Evolutionary conservation across 2,329 filamentous ascomycete genomes (phyloP).

Genomic region (Monosporascus sp.): DNA sequence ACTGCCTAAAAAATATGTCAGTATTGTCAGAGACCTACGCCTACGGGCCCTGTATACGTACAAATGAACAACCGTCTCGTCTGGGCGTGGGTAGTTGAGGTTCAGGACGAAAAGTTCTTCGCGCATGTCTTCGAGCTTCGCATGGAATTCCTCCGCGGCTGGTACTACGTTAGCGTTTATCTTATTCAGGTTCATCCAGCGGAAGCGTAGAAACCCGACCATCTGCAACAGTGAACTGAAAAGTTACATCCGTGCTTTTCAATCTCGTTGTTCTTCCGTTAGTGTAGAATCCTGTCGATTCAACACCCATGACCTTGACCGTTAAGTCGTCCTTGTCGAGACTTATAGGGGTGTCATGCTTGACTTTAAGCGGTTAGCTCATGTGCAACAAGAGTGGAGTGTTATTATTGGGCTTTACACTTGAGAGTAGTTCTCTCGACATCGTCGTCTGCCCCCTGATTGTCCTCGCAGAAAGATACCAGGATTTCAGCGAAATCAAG

Average conservation of each 20-base stretch:
- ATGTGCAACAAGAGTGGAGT: not conserved
- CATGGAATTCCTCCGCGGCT: conserved; percentile 10
- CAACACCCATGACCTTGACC: conserved; percentile 4
- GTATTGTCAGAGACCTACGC: too few species aligned
- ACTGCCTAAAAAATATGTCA: conserved; percentile 8
- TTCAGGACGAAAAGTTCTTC: conserved; percentile 12
- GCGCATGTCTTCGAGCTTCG: conserved; percentile 11
- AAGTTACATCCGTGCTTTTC: conserved; percentile 5
- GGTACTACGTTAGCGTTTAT: not conserved
- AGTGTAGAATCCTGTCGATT: conserved; percentile 2
- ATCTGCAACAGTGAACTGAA: conserved; percentile 13
- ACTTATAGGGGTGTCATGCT: conserved; percentile 1
- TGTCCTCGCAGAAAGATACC: conserved; percentile 5
- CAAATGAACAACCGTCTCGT: conserved; percentile 8
- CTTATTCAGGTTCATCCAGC: too few species aligned
- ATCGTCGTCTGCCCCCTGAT: conserved; percentile 2
- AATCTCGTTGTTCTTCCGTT: conserved; percentile 1
- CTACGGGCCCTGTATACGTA: not conserved
- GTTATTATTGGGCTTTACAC: conserved; percentile 3
- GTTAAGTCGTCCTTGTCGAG: conserved; percentile 1
- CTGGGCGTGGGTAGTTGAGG: conserved; percentile 7
- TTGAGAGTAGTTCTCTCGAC: conserved; percentile 7
- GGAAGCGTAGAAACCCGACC: conserved; percentile 1
- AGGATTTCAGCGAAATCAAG: conserved; percentile 13
- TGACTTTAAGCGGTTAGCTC: not conserved